phyloP scores from a whole-genome alignment of 2,329 filamentous ascomycete species.

The Fusarium sarcochroum region DNA sequence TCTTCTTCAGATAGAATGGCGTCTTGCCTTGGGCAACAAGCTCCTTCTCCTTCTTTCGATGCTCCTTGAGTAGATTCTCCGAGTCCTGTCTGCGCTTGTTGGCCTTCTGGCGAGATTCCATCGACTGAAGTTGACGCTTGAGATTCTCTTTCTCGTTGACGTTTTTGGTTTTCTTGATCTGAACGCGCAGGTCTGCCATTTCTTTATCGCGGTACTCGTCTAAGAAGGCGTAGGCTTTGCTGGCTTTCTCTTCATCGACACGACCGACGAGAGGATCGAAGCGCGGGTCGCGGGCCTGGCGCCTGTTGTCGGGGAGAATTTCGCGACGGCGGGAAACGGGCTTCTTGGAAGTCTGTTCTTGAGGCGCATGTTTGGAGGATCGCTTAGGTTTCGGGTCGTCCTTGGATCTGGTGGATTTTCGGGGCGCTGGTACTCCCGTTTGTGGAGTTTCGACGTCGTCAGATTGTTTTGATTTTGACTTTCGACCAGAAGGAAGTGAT shows the following conservation, averaged over 20 bases:
- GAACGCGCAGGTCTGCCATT: constrained; percentile 78
- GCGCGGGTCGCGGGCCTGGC: constrained; percentile 85
- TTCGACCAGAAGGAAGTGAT: constrained; percentile 63
- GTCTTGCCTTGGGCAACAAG: constrained; percentile 88
- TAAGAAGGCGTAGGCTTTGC: constrained; percentile 87
- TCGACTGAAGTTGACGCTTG: constrained; percentile 80
- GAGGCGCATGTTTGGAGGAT: constrained; percentile 89
- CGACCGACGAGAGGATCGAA: constrained; percentile 77
- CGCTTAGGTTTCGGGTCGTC: constrained; percentile 53
- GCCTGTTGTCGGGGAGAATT: constrained; percentile 70
- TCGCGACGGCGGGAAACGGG: constrained; percentile 86
- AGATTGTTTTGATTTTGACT: constrained; percentile 48
- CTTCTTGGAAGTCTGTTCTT: constrained; percentile 84
- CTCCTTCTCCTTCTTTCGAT: constrained; percentile 87
- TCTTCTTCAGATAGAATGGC: constrained; percentile 93
- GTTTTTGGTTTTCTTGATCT: constrained; percentile 77
- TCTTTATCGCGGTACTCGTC: constrained; percentile 89
- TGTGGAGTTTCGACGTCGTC: constrained; percentile 40
- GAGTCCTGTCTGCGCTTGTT: constrained; percentile 78
- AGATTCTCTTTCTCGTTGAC: constrained; percentile 75
- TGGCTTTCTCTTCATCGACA: constrained; percentile 70
- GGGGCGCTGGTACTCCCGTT: constrained; percentile 45
- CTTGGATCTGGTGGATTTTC: constrained; percentile 55
- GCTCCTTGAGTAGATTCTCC: constrained; percentile 77
- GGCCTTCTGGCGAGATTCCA: constrained; percentile 83